Base-by-base conservation (phyloP, 108 stramenopile genomes). In the Cyclotella atomus region DNA sequence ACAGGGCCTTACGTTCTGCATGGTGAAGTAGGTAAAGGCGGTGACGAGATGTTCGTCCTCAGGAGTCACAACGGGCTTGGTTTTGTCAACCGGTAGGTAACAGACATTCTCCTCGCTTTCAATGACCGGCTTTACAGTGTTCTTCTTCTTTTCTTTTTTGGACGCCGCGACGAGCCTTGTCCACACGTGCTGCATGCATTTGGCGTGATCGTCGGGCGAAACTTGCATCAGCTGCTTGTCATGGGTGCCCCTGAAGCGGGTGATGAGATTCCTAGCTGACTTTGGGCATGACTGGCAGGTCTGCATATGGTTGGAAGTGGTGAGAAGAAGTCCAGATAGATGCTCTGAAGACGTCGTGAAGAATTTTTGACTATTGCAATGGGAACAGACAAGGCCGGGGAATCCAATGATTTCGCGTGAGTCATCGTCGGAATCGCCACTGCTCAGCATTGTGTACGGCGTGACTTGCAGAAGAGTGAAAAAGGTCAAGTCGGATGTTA, bases 331-430 rank as follows among this genome's bases (percentile, higher is more conserved):
- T 25, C 55, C 71, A 10, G 70, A 33, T 0, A 84, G 65, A 33
- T 81, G 75, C 6, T 81, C 83, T n/a, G 79, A 56, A 30, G 83
- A 80, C 8, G 57, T 78, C 3, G 76, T 83, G 47, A 78, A 83
- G 73, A 83, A 83, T 53, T 78, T 83, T 32, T 74, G 28, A 12
- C 35, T 43, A 24, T 46, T 68, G 29, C 83, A 84, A 59, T 84
- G 79, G 19, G 41, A 75, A 35, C 83, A 84, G 4, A 76, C 55
- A 0, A 84, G 69, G 0, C 83, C 78, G 41, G 81, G 81, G 38
- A 83, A 74, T 36, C 72, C 82, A 45, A 76, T n/a, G n/a, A n/a
- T 77, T 65, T 80, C 79, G 19, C 73, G 67, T 20, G 68, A 66
- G 25, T 74, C 66, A 16, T 76, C 79, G 2, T 67, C 73, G 14